Evolutionary conservation across 2,329 filamentous ascomycete genomes (phyloP), one percentile per base, ranked within the genome.

Genomic region (Seiridium cupressi): DNA sequence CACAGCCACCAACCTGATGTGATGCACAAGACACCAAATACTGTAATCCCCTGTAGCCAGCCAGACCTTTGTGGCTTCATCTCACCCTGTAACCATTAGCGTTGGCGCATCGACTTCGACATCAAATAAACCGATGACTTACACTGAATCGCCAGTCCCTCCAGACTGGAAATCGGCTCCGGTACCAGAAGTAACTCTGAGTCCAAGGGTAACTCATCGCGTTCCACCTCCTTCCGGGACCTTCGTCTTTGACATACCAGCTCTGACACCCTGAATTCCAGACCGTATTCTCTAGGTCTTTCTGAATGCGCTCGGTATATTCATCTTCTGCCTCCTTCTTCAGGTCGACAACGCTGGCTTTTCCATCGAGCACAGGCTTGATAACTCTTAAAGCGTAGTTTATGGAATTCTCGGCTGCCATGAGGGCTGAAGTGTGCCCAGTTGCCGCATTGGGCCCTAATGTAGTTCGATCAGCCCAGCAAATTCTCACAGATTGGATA

Each of bases 331-430:
- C 76, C 0, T 73, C 64, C 2, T 49, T 66, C 34, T 70, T 71
- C 9, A 79, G 65, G 44, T 76, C 72, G 1, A 69, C 68, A 0
- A 66, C 62, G n/a, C 65, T 70, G 1, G 68, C 69, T 1, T 72
- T 61, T 0, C 72, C 72, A 2, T 75, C 68, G 1, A 80, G 68
- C 3, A 77, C 59, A 0, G 82, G 81, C 65, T 79, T 79, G 64
- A 89, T 81, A 63, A 89, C 79, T 0, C 84, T 83, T 8, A 89
- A 68, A 0, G 81, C 79, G 68, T 84, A 87, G 61, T 86, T 84
- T 64, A 88, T 75, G 67, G 81, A 81, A 68, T 88, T 89, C 65
- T 89, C 87, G 3, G 78, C 77, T 0, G 85, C 82, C 66, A 88
- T 78, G 51, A 88, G 79, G 8, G 86, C 82, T 10, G 81, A 84